Evolutionary conservation across 805 yeast genomes (phyloP).

Genomic region (Nematodospora valgi): DNA sequence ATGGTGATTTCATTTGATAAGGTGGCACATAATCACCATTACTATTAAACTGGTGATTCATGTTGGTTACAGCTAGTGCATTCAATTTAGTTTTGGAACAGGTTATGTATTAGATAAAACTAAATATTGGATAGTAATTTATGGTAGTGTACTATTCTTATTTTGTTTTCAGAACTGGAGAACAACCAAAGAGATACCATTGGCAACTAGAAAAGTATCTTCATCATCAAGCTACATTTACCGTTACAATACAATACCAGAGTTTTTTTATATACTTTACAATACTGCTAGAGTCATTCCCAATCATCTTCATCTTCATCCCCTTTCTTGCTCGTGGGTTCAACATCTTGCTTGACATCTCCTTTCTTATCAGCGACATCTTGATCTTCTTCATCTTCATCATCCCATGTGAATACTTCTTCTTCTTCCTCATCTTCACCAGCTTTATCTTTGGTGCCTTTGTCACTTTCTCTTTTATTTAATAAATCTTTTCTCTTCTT

Average conservation of each 20-base stretch:
- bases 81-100: constrained; percentile 2
- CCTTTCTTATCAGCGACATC: constrained; percentile 8
- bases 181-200: no score
- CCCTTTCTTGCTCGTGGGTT: constrained; percentile 2
- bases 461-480: constrained; percentile 22
- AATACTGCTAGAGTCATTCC: constrained; percentile 47
- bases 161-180: no score
- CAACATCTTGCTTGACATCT: constrained; percentile 1
- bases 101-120: background rate
- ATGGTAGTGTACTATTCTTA: background rate
- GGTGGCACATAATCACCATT: background rate
- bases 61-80: background rate
- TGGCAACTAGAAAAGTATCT: no score
- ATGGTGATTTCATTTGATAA: constrained; percentile 3
- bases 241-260: no score
- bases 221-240: no score
- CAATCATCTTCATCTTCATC: constrained; percentile 54
- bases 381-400: constrained; percentile 38
- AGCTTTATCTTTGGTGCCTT: constrained; percentile 16
- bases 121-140: background rate
- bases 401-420: constrained; percentile 52
- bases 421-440: constrained; percentile 37
- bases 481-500: constrained; percentile 62
- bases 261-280: no score
- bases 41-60: constrained; percentile 1